phyloP scores from a whole-genome alignment of 1,284 basidiomycete species.

The Leccinum variabile region DNA sequence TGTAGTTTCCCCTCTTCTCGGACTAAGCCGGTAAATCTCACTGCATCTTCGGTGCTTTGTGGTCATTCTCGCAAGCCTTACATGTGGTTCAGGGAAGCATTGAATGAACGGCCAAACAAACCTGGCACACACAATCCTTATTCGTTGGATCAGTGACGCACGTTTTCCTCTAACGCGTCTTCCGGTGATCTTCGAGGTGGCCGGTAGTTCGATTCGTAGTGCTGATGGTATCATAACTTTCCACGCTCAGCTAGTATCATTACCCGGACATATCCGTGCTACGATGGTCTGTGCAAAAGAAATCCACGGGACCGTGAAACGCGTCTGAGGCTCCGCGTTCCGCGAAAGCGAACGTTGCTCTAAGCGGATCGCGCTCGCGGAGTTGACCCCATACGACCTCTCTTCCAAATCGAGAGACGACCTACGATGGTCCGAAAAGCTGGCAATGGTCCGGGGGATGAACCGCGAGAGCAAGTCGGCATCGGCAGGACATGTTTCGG shows the following conservation, averaged over 20 bases:
- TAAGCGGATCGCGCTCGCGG: constrained; percentile 30
- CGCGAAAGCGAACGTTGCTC: constrained; percentile 33
- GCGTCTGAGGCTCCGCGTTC: constrained; percentile 27
- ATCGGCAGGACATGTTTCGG: not conserved
- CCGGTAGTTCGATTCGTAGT: not conserved
- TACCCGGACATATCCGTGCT: constrained; percentile 1
- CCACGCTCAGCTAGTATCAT: not conserved
- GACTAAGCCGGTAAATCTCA: not conserved
- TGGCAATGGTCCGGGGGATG: not conserved
- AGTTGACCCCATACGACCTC: constrained; percentile 21
- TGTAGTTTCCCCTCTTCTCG: not conserved
- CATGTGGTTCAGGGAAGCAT: constrained; percentile 2
- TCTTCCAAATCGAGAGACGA: constrained; percentile 34
- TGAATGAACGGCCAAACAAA: constrained; percentile 3
- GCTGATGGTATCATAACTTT: not conserved
- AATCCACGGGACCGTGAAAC: not conserved
- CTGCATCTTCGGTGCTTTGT: not conserved
- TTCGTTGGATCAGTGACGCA: constrained; percentile 5
- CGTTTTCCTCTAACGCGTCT: not conserved
- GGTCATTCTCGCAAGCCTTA: constrained; percentile 2
- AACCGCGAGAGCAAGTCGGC: not conserved
- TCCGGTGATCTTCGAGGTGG: not conserved
- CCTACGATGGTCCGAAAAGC: constrained; percentile 14
- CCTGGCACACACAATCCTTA: constrained; percentile 1
- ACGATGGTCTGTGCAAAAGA: not conserved